Evolutionary conservation across 257 asterid genomes (phyloP), one percentile per base, ranked within the genome.

Genomic region (Scutellaria galericulata): DNA sequence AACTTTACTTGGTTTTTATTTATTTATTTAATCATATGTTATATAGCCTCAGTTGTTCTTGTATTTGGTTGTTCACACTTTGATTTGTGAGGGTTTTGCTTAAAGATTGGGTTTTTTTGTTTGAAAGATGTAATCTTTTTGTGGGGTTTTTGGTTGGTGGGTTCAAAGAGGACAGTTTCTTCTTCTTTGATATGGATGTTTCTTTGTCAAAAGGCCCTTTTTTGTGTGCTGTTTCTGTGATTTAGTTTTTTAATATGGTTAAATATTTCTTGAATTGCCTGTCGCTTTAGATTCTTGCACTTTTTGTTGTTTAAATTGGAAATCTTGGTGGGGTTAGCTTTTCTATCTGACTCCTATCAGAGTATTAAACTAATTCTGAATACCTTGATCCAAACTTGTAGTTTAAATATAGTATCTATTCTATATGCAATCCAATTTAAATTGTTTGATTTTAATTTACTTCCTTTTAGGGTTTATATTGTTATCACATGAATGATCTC

Each of bases 281-380:
- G 66, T 76, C 56, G 67, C 67, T 76, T 37, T 20, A 42, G 78
- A 76, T 75, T 72, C 73, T 72, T 41, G 69, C 76, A 71, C 70
- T 72, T 71, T 63, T 37, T 18, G 47, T 68, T 78, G 60, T 59
- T 68, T 66, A 52, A 74, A 51, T 55, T 64, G 52, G 63, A 64
- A 58, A 64, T 80, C 84, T 79, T 72, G 69, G 78, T 75, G 78
- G 80, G 85, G 70, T 68, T 77, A 39, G 51, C 44, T 51, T 50
- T 45, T 3, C 55, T 45, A 13, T 70, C 31, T 67, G 48, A 54
- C 72, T 45, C 2, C 7, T 18, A 58, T 48, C 47, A 13, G 15
- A 22, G 2, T 41, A 7, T 53, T 78, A 71, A 64, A 7, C 53
- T 68, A 18, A 6, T 70, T n/a, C 48, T 64, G 55, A 68, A 61